Evolutionary conservation across 2,329 filamentous ascomycete species (phyloP).

Genomic region (Trichoderma sp.): DNA sequence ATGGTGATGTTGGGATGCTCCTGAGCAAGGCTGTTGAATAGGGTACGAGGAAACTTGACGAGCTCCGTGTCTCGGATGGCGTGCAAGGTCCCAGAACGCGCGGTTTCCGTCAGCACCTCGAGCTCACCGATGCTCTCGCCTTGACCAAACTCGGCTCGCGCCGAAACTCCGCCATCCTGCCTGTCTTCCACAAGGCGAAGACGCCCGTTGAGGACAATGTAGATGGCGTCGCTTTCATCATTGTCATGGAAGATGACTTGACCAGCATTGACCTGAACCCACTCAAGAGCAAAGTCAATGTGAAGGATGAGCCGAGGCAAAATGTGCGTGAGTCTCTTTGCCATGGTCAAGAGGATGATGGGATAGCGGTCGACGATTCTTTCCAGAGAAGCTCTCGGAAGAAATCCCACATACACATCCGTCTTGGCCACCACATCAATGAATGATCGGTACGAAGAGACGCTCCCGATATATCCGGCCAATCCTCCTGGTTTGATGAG

Average conservation of each 20-base stretch:
- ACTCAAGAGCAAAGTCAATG: constrained; percentile 97
- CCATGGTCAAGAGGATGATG: constrained; percentile 90
- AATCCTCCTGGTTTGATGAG: constrained; percentile 93
- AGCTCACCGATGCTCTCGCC: constrained; percentile 97
- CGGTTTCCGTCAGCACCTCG: constrained; percentile 93
- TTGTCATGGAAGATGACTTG: constrained; percentile 92
- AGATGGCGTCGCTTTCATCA: constrained; percentile 97
- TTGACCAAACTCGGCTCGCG: constrained; percentile 91
- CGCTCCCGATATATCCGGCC: constrained; percentile 90
- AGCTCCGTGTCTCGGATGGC: constrained; percentile 96
- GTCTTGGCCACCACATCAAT: constrained; percentile 97
- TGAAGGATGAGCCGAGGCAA: constrained; percentile 88
- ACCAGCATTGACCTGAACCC: constrained; percentile 94
- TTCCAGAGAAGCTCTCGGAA: constrained; percentile 83
- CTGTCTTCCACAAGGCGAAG: constrained; percentile 82
- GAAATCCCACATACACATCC: constrained; percentile 95
- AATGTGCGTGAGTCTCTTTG: constrained; percentile 87
- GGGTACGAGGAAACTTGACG: constrained; percentile 89
- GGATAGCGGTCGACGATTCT: constrained; percentile 92
- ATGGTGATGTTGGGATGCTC: constrained; percentile 98
- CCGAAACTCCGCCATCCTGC: constrained; percentile 78
- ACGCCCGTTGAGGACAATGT: constrained; percentile 93
- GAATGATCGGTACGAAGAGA: constrained; percentile 94
- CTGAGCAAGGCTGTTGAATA: constrained; percentile 96
- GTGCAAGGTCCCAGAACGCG: constrained; percentile 86